A percentile compares a stretch with the other conserved stretches of the same genome.
Evolutionary conservation across 2,329 filamentous ascomycete species (phyloP).

Genomic region (Hymenoscyphus infarciens): DNA sequence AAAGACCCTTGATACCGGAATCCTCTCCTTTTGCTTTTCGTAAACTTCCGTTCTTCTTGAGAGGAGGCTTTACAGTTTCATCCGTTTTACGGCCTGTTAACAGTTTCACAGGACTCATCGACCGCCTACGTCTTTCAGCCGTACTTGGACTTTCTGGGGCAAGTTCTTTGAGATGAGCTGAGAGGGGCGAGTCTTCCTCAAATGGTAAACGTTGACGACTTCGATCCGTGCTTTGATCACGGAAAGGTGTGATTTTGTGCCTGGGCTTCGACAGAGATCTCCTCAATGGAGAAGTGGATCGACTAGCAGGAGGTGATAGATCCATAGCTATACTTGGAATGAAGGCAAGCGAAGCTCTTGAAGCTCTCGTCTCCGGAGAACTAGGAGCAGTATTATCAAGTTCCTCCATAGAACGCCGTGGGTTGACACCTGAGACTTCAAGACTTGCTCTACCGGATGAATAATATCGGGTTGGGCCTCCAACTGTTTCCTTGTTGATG

Average conservation of each 20-base stretch:
- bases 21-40: slow-evolving; percentile 43
- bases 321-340: slow-evolving; percentile 60
- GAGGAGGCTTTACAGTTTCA: slow-evolving; percentile 47
- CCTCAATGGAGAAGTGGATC: slow-evolving; percentile 59
- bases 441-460: slow-evolving; percentile 40
- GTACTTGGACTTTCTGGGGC: slow-evolving; percentile 26
- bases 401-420: slow-evolving; percentile 41
- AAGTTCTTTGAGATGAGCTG: slow-evolving; percentile 21
- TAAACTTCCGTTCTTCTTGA: slow-evolving; percentile 48
- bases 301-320: slow-evolving; percentile 59
- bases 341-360: slow-evolving; percentile 36
- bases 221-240: slow-evolving; percentile 43
- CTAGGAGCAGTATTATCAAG: slow-evolving; percentile 42
- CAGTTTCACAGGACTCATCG: slow-evolving; percentile 41
- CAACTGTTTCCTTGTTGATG: slow-evolving; percentile 23
- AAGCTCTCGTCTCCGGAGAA: slow-evolving; percentile 30
- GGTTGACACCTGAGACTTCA: slow-evolving; percentile 43
- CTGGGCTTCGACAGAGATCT: slow-evolving; percentile 48
- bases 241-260: slow-evolving; percentile 37
- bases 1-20: slow-evolving; percentile 66
- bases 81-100: slow-evolving; percentile 39
- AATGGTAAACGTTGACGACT: slow-evolving; percentile 38
- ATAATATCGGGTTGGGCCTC: slow-evolving; percentile 18
- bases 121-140: slow-evolving; percentile 23
- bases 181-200: slow-evolving; percentile 32